Conservation (phyloP, 345 rosid genomes). For the Populus nigra region DNA sequence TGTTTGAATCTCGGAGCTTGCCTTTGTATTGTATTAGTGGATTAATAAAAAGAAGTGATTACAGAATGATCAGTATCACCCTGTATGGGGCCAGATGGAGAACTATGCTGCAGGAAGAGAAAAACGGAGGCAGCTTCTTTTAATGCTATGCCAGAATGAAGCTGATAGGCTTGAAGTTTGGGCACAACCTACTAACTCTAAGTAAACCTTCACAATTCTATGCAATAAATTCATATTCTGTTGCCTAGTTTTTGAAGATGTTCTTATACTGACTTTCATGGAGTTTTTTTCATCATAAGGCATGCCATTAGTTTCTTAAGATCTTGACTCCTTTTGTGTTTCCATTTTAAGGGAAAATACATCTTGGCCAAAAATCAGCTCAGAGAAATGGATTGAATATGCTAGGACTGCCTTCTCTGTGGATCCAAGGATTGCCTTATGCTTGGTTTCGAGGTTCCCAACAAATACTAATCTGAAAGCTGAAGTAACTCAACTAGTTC, state of each 20-base stretch:
- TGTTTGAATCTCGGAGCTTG: background rate
- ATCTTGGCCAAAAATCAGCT: conserved; percentile 58
- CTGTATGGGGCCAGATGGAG: conserved; percentile 97
- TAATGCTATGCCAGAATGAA: conserved; percentile 96
- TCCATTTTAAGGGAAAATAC: conserved; percentile 57
- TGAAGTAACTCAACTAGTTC: conserved; percentile 87
- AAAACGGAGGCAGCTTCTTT: conserved; percentile 84
- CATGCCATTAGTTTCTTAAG: background rate
- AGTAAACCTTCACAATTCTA: conserved; percentile 44
- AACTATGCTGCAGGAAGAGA: conserved; percentile 74
- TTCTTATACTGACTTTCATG: background rate
- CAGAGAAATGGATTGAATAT: conserved; percentile 87
- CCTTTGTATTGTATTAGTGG: conserved; percentile 2
- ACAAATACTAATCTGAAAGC: conserved; percentile 63
- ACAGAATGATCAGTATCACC: conserved; percentile 75
- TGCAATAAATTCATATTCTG: background rate
- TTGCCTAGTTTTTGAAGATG: background rate
- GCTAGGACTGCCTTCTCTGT: conserved; percentile 85
- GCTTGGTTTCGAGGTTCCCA: conserved; percentile 80
- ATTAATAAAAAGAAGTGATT: conserved; percentile 19
- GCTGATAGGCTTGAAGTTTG: conserved; percentile 99
- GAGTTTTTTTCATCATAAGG: background rate
- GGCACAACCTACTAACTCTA: conserved; percentile 87
- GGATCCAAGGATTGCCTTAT: conserved; percentile 84
- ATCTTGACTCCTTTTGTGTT: conserved; percentile 15